Evolutionary conservation across 768 basidiomycete genomes (phyloP), one percentile per base, ranked within the genome.

Genomic region (Heimioporus sp.): DNA sequence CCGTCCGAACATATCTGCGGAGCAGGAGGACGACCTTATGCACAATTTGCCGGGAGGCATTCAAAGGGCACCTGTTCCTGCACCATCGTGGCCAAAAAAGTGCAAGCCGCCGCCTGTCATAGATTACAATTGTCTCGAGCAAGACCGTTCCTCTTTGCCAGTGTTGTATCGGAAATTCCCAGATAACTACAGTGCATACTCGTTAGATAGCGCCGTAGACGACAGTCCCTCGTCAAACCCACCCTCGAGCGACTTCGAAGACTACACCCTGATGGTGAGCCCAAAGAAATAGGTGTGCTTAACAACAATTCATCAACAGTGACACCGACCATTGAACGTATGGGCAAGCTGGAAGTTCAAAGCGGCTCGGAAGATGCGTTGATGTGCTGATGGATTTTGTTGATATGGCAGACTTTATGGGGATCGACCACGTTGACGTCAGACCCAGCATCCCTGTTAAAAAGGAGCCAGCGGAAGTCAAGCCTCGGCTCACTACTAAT

Each of bases 21-120:
- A 85, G 46, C 82, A 93, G 60, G 97, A 98, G 66, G 76, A 81
- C 36, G 92, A 96, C 58, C 92, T 99, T 58, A 89, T 99, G 91
- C 80, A 83, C 0, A 80, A 79, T 35, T 70, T 99, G 1, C 72
- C 98, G 10, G 87, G 85, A 10, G 80, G 73, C 19, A 80, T 96
- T 67, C 90, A 91, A 53, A 69, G 72, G 5, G 63, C 72, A 10
- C 71, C 80, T 11, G 62, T 69, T 24, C 65, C 78, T 11, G 57
- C 72, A 4, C 68, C 68, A 3, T 50, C 50, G 24, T 71, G 63
- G 24, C 56, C 72, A 17, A 81, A 80, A 49, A 91, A 90, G 64
- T 84, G 89, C 30, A 90, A 90, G 53, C 78, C 83, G 12, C 82
- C 79, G 1, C 81, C 80, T 0, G 56, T 72, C 15, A 72, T 71